Base-by-base conservation (phyloP, 2,329 filamentous ascomycete genomes). In the Colletotrichum agaves region DNA sequence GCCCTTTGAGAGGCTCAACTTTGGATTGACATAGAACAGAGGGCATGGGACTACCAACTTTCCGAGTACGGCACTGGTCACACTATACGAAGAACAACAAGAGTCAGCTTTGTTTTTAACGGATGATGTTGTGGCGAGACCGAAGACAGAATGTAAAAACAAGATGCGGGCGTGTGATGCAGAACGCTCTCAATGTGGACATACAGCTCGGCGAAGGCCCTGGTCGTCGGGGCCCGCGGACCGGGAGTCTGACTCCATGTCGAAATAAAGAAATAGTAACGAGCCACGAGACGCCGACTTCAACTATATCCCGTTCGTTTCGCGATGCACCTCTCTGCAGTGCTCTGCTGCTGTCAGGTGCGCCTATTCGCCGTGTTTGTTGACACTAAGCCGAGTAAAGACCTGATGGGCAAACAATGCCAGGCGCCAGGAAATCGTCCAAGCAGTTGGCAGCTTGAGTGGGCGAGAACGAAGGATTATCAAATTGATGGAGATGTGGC, bases 61-160 rank as follows among this genome's bases (percentile, higher is more conserved):
- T 82, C 71, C 79, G 77, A 33, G 76, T 71, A 15, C 80, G 79
- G 61, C 80, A 82, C 74, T 83, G 81, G 71, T 84, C 81, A 74
- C 82, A 84, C 82, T 84, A 71, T 57, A 56, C 49, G 41, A 46
- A 21, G 53, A 59, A 44, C 23, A 17, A 5, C 6, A 23, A 64
- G 41, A 27, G 70, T 73, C 59, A 74, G 71, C 56, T 37, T 33
- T n/a, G 12, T 19, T 41, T 53, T 37, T 43, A 52, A 61, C 15
- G 8, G 31, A 41, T 12, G 33, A 46, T 31, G 2, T 31, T 61
- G 33, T 41, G 27, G 35, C 33, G 55, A 17, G 31, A 23, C 12
- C 17, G 17, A 41, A 50, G 53, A 37, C 27, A n/a, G 8, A n/a
- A n/a, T 10, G 57, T 4, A 7, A 39, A 7, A n/a, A 13, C 5